A percentile compares a stretch with the other conserved stretches of the same genome.
These are phyloP conservation scores for Phialocephala sp. DNA, from an alignment of 2,329 filamentous ascomycete species.

Conservation along the genomic window DNA sequence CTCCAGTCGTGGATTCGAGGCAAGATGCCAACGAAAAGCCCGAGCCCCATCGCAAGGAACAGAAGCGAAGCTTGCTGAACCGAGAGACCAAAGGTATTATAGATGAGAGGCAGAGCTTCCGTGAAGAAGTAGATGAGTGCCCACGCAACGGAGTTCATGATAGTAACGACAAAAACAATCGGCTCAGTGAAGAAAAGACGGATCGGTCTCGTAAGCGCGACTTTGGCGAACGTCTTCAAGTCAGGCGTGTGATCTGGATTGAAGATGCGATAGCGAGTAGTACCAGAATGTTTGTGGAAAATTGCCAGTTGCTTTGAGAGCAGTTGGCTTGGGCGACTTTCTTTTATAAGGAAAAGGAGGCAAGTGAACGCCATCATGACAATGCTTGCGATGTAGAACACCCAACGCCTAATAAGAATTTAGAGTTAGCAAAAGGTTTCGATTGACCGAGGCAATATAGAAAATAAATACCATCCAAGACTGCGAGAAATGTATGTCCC, in stretches of 20 bases:
- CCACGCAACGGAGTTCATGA: constrained; percentile 51
- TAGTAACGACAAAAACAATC: constrained; percentile 50
- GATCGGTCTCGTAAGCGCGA: constrained; percentile 49
- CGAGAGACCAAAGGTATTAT: constrained; percentile 45
- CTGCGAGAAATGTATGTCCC: constrained; percentile 48
- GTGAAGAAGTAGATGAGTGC: constrained; percentile 56
- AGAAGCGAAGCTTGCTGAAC: constrained; percentile 45
- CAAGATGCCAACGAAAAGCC: constrained; percentile 49
- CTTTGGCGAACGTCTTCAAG: constrained; percentile 45
- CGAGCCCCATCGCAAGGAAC: constrained; percentile 49
- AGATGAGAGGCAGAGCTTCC: constrained; percentile 50
- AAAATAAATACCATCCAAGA: constrained; percentile 45
- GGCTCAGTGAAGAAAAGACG: constrained; percentile 53
- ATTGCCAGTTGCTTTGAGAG: constrained; percentile 44
- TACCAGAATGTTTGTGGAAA: constrained; percentile 31
- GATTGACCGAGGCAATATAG: background rate
- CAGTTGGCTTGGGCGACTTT: constrained; percentile 52
- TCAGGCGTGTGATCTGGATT: constrained; percentile 49
- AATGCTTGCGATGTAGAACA: constrained; percentile 51
- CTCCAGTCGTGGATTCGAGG: constrained; percentile 50
- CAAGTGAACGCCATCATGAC: constrained; percentile 45
- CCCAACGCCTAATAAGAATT: constrained; percentile 47
- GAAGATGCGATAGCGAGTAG: constrained; percentile 37
- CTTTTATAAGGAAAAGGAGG: constrained; percentile 47
- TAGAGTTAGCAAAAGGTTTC: background rate